Evolutionary conservation across 2,329 filamentous ascomycete genomes (phyloP).

Genomic region (Thielaviopsis ethacetica): DNA sequence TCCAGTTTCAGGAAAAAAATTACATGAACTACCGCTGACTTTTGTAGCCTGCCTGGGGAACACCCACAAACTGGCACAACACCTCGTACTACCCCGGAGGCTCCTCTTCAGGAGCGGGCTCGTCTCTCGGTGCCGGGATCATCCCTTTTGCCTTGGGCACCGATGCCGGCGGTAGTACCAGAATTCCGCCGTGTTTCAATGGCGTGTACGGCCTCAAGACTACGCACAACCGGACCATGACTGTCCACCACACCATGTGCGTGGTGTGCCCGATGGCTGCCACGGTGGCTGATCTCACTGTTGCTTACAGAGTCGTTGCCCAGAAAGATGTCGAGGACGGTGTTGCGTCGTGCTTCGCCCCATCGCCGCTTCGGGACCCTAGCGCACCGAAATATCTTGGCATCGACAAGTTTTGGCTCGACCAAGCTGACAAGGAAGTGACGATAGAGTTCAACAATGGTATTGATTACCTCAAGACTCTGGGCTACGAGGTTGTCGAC

Average conservation of each 20-base stretch:
- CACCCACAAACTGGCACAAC: slow-evolving; percentile 65
- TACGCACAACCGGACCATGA: slow-evolving; percentile 52
- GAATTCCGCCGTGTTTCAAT: slow-evolving; percentile 60
- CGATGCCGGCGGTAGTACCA: slow-evolving; percentile 60
- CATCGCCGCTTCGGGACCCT: slow-evolving; percentile 30
- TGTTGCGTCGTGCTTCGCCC: slow-evolving; percentile 45
- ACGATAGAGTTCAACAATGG: slow-evolving; percentile 42
- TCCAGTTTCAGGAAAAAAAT: no score
- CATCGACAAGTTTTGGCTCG: slow-evolving; percentile 40
- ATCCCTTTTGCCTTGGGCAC: slow-evolving; percentile 61
- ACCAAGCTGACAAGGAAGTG: slow-evolving; percentile 42
- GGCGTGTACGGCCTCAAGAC: slow-evolving; percentile 71
- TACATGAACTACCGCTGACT: background rate
- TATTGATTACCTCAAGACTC: slow-evolving; percentile 39
- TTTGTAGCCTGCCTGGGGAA: slow-evolving; percentile 44
- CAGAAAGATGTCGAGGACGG: slow-evolving; percentile 49
- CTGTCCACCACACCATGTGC: slow-evolving; percentile 35
- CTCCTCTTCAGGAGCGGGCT: slow-evolving; percentile 62
- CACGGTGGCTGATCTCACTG: slow-evolving; percentile 59
- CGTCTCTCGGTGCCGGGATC: slow-evolving; percentile 51
- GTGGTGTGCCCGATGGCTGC: slow-evolving; percentile 62
- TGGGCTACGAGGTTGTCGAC: slow-evolving; percentile 34
- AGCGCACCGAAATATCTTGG: slow-evolving; percentile 48
- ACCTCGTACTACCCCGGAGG: slow-evolving; percentile 62
- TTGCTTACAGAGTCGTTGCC: slow-evolving; percentile 69